Evolutionary conservation across 345 rosid species (phyloP).

Genomic region (Salix caprea): DNA sequence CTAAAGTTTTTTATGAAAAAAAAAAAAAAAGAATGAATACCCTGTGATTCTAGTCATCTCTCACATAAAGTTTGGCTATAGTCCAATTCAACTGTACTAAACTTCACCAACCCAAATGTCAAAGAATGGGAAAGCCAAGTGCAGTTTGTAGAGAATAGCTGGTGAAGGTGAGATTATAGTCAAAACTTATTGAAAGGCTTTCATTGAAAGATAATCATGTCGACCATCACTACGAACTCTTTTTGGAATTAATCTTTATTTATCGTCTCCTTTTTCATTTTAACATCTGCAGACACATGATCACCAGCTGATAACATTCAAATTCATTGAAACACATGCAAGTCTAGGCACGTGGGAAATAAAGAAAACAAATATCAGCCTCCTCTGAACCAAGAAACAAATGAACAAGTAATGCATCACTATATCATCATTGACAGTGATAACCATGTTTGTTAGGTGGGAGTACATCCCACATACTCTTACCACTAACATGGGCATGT

Average conservation of each 20-base stretch:
- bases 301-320: slow-evolving; percentile 42
- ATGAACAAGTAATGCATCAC: neutral
- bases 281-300: slow-evolving; percentile 60
- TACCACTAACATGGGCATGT: neutral
- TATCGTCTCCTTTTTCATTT: slow-evolving; percentile 47
- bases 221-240: slow-evolving; percentile 48
- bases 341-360: neutral
- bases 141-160: slow-evolving; percentile 29
- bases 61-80: slow-evolving; percentile 23
- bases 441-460: neutral
- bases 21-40: slow-evolving; percentile 23
- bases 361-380: neutral
- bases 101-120: slow-evolving; percentile 31
- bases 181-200: slow-evolving; percentile 31
- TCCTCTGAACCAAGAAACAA: neutral
- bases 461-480: neutral
- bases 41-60: slow-evolving; percentile 29
- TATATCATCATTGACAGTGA: neutral
- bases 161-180: slow-evolving; percentile 35
- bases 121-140: slow-evolving; percentile 26
- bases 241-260: slow-evolving; percentile 39
- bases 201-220: slow-evolving; percentile 35
- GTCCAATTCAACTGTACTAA: slow-evolving; percentile 30
- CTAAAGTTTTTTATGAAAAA: slow-evolving; percentile 15
- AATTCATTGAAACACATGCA: slow-evolving; percentile 18